Percentiles rank a stretch among this genome's conserved stretches.
Conservation (phyloP, 306 rosid species). For the Mimosa pudica region DNA sequence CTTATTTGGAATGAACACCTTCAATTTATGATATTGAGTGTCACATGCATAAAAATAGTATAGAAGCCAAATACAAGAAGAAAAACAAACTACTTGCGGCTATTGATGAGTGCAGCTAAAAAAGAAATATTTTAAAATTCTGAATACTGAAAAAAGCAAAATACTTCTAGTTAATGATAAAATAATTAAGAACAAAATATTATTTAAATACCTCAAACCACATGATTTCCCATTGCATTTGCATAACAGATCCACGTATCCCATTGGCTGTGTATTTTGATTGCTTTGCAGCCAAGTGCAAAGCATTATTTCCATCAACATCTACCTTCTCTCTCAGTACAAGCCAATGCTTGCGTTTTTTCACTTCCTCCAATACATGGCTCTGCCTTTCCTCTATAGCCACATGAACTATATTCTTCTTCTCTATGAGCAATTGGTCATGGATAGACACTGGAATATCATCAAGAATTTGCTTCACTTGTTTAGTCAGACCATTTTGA, state of each 20-base stretch:
- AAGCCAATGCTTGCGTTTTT: neutral
- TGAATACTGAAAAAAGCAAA: too few relatives aligned
- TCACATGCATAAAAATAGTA: too few relatives aligned
- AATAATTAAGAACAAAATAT: neutral
- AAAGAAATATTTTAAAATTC: too few relatives aligned
- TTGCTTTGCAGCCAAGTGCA: neutral
- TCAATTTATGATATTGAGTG: too few relatives aligned
- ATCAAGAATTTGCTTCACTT: neutral
- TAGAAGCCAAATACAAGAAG: too few relatives aligned
- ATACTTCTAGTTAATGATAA: neutral
- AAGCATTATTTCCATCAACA: constrained; percentile 2
- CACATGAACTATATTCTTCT: constrained; percentile 7
- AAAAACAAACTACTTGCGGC: too few relatives aligned
- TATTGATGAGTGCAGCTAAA: too few relatives aligned
- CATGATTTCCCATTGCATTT: constrained; percentile 2
- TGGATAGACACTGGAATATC: neutral
- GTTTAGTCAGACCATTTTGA: neutral
- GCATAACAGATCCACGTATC: neutral
- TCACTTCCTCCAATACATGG: neutral
- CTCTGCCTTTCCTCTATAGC: neutral
- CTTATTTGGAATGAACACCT: too few relatives aligned
- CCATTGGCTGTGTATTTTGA: neutral
- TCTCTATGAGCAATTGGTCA: neutral
- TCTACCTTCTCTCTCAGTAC: neutral
- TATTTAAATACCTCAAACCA: constrained; percentile 2